Conservation (phyloP, 208 protist species). For the Leishmania aethiopica region DNA sequence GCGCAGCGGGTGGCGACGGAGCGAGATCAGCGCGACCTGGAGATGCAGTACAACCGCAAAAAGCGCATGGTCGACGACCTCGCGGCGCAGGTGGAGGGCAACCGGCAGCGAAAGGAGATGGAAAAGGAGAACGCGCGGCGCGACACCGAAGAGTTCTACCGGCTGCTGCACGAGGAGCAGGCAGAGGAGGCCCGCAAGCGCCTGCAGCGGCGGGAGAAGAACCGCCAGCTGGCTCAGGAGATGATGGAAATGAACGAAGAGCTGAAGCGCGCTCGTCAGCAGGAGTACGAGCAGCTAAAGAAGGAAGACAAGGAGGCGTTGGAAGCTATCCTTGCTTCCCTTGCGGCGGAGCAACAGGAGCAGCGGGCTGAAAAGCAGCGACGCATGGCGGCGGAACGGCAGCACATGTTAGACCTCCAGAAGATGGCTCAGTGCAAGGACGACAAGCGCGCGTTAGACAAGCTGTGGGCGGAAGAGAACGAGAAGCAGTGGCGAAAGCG, state of each 20-base stretch:
- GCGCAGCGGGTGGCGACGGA: conserved; percentile 62
- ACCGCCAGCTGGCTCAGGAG: conserved; percentile 53
- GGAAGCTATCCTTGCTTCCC: conserved; percentile 56
- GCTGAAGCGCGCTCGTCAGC: conserved; percentile 60
- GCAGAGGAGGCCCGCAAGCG: conserved; percentile 49
- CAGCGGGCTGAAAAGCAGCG: conserved; percentile 43
- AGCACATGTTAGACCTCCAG: conserved; percentile 57
- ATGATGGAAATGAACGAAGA: conserved; percentile 77
- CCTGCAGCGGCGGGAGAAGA: conserved; percentile 33
- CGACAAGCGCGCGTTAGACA: conserved; percentile 54
- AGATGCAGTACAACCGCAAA: conserved; percentile 44
- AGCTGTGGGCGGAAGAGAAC: conserved; percentile 83
- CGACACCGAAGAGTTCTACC: conserved; percentile 72
- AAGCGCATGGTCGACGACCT: conserved; percentile 59
- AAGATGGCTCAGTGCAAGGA: conserved; percentile 66
- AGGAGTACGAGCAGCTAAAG: conserved; percentile 75
- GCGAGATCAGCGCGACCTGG: conserved; percentile 67
- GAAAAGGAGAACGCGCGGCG: conserved; percentile 37
- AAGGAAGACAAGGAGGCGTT: conserved; percentile 73
- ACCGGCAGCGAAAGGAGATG: conserved; percentile 46
- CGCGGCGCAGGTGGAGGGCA: conserved; percentile 75
- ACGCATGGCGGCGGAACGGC: conserved; percentile 30
- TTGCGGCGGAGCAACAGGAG: conserved; percentile 55
- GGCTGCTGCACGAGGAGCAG: conserved; percentile 73
- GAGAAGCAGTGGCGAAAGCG: conserved; percentile 82